Percentiles rank a stretch among this genome's conserved stretches.
These are phyloP conservation scores for Pseudogymnoascus sp. DNA, from an alignment of 2,329 filamentous ascomycete species.

Conservation along the genomic window DNA sequence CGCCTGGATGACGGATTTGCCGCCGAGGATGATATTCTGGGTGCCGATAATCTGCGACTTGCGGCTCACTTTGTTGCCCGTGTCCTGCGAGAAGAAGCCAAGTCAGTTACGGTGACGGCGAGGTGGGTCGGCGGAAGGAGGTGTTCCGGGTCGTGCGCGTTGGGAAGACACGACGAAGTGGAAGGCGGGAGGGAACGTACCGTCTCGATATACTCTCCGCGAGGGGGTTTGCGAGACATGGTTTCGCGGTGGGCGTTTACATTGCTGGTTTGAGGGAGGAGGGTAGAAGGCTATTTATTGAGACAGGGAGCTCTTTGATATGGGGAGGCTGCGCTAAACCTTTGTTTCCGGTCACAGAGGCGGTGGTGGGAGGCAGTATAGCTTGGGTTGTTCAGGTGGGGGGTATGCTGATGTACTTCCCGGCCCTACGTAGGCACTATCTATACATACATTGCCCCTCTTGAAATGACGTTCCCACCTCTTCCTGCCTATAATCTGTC, in stretches of 20 bases:
- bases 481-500: constrained; percentile 6
- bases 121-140: background rate
- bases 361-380: constrained; percentile 2
- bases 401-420: background rate
- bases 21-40: constrained; percentile 94
- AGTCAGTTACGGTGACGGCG: constrained; percentile 6
- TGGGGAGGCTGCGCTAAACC: constrained; percentile 6
- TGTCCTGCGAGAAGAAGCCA: constrained; percentile 54
- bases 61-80: constrained; percentile 95
- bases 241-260: constrained; percentile 8
- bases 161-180: background rate
- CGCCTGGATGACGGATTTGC: constrained; percentile 91
- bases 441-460: background rate
- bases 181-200: constrained; percentile 43
- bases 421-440: background rate
- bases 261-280: background rate
- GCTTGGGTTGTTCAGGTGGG: background rate
- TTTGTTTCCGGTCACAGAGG: background rate
- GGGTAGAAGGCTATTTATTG: background rate
- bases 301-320: background rate
- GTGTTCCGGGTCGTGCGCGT: constrained; percentile 1
- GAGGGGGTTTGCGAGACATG: constrained; percentile 73
- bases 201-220: constrained; percentile 95
- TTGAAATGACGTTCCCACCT: constrained; percentile 7
- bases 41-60: constrained; percentile 88